Evolutionary conservation across 176 grass and related monocot species (phyloP).

Genomic region (Carex cristatella): DNA sequence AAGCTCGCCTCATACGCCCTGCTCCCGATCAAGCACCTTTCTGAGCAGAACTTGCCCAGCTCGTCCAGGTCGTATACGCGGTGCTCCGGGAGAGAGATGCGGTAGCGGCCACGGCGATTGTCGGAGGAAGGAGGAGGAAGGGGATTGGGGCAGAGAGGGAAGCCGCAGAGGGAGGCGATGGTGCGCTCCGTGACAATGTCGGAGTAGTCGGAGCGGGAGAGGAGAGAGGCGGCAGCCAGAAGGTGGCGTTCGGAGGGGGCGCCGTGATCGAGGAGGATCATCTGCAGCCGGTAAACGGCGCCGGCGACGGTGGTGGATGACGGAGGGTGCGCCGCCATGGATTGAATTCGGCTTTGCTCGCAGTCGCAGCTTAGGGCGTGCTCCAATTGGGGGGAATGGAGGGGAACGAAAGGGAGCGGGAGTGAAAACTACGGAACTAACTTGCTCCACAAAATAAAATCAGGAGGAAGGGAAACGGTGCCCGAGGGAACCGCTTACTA

Average conservation of each 20-base stretch:
- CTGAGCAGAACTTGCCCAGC: slow-evolving; percentile 71
- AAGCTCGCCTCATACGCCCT: slow-evolving; percentile 40
- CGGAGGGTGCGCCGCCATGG: not conserved
- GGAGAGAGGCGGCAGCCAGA: slow-evolving; percentile 29
- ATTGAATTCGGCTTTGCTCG: too few species aligned
- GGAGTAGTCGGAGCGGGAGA: slow-evolving; percentile 67
- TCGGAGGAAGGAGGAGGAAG: slow-evolving; percentile 14
- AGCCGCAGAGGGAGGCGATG: slow-evolving; percentile 52
- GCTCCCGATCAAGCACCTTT: slow-evolving; percentile 51
- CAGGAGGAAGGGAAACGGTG: too few species aligned
- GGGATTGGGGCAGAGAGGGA: slow-evolving; percentile 33
- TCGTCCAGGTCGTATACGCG: slow-evolving; percentile 87
- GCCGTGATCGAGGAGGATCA: slow-evolving; percentile 50
- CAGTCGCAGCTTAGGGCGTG: too few species aligned
- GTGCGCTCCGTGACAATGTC: slow-evolving; percentile 69
- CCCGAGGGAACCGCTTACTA: too few species aligned
- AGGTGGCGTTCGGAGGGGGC: slow-evolving; percentile 42
- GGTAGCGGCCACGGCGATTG: slow-evolving; percentile 25
- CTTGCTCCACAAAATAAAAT: too few species aligned
- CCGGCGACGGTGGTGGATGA: slow-evolving; percentile 12
- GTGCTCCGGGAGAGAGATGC: slow-evolving; percentile 79
- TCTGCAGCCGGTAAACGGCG: slow-evolving; percentile 47
- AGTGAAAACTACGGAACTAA: too few species aligned
- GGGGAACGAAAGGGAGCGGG: too few species aligned
- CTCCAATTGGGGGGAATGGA: too few species aligned